These are phyloP conservation scores for Yamagishiella unicocca DNA, from an alignment of 139 green algal genomes.

Conservation along the genomic window DNA sequence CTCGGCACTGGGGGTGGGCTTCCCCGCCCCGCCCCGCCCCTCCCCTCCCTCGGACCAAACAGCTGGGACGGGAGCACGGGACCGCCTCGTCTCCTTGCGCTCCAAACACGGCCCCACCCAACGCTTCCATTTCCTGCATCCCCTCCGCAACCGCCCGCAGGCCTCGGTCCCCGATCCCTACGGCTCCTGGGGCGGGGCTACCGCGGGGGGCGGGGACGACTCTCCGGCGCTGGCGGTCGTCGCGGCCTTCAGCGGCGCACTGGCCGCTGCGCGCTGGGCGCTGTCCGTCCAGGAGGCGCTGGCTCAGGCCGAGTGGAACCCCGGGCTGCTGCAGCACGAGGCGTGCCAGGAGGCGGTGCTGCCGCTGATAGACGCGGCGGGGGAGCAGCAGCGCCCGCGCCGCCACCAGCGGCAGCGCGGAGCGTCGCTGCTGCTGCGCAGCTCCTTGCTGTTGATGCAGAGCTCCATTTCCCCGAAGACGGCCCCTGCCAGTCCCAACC, in stretches of 20 bases:
- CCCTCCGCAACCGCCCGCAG: not conserved
- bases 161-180: not conserved
- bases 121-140: too few relatives aligned
- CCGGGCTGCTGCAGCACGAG: not conserved
- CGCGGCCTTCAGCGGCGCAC: not conserved
- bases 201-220: not conserved
- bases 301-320: not conserved
- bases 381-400: not conserved
- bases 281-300: not conserved
- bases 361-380: not conserved
- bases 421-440: too few relatives aligned
- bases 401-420: not conserved
- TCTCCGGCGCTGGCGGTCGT: not conserved
- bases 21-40: too few relatives aligned
- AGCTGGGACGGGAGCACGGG: too few relatives aligned
- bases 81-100: too few relatives aligned
- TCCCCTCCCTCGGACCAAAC: too few relatives aligned
- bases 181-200: not conserved
- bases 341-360: not conserved
- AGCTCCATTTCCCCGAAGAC: too few relatives aligned
- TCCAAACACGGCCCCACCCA: too few relatives aligned
- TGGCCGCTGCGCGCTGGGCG: constrained; percentile 4
- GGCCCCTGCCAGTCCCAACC: too few relatives aligned
- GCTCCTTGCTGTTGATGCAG: too few relatives aligned
- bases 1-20: too few relatives aligned